Evolutionary conservation across 306 rosid genomes (phyloP).

Genomic region (Macrotyloma uniflorum): DNA sequence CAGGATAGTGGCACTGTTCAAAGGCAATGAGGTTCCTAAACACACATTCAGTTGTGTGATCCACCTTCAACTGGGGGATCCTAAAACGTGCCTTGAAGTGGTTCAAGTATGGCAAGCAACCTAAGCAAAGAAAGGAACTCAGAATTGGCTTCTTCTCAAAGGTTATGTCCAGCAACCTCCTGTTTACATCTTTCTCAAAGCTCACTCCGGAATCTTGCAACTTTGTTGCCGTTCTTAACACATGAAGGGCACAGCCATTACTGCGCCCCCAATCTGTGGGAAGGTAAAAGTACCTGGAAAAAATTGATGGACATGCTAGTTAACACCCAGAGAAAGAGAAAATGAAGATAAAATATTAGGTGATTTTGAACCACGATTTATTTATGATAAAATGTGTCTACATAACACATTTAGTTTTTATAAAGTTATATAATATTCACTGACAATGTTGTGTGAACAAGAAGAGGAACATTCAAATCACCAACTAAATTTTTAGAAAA

Average conservation of each 20-base stretch:
- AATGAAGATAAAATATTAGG: no score
- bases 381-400: no score
- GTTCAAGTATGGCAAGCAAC: constrained; percentile 26
- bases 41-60: constrained; percentile 51
- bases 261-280: neutral
- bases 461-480: no score
- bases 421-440: no score
- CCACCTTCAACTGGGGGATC: constrained; percentile 40
- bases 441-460: no score
- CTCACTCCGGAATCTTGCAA: constrained; percentile 49
- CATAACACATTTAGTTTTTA: no score
- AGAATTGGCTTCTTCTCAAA: constrained; percentile 33
- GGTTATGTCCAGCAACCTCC: constrained; percentile 30
- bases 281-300: constrained; percentile 41
- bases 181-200: constrained; percentile 32
- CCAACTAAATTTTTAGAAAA: neutral
- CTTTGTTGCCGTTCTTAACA: constrained; percentile 45
- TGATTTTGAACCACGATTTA: no score
- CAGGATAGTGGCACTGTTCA: constrained; percentile 59
- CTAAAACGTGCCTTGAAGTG: constrained; percentile 38
- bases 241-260: constrained; percentile 1
- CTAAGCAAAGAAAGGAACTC: constrained; percentile 43
- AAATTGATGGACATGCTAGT: neutral
- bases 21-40: constrained; percentile 60
- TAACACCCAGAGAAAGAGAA: neutral